phyloP scores from a whole-genome alignment of 1,284 basidiomycete species.

The Cryptococcus maquisensis region DNA sequence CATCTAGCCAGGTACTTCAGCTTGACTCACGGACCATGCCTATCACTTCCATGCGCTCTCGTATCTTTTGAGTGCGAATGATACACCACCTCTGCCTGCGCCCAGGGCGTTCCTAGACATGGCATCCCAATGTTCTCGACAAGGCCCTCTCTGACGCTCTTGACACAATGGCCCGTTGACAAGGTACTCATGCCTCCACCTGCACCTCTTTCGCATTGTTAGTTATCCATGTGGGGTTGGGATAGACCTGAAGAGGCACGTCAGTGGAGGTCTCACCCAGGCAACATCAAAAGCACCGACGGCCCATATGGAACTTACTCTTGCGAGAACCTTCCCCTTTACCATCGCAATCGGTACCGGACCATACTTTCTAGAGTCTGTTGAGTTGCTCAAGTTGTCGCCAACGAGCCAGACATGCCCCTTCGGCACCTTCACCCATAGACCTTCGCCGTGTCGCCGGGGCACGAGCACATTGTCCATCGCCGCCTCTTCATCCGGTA shows the following conservation, averaged over 20 bases:
- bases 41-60: too few species aligned
- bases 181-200: background rate
- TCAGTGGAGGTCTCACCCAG: background rate
- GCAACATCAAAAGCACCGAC: background rate
- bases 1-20: too few species aligned
- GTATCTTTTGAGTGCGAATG: too few species aligned
- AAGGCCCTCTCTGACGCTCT: too few species aligned
- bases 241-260: conserved; percentile 11
- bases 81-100: too few species aligned
- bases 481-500: conserved; percentile 37
- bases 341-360: conserved; percentile 83
- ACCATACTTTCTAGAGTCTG: conserved; percentile 85
- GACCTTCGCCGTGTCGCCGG: conserved; percentile 53
- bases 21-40: too few species aligned
- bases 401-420: conserved; percentile 91
- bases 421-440: conserved; percentile 69
- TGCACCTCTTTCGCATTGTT: conserved; percentile 11
- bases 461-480: conserved; percentile 41
- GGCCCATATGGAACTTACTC: conserved; percentile 53
- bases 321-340: conserved; percentile 68
- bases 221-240: conserved; percentile 17
- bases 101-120: too few species aligned
- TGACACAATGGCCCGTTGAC: too few species aligned
- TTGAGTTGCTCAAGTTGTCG: conserved; percentile 78
- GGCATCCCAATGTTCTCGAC: too few species aligned